Evolutionary conservation across 2,329 filamentous ascomycete genomes (phyloP), one percentile per base, ranked within the genome.

Genomic region (Pyricularia sp.): DNA sequence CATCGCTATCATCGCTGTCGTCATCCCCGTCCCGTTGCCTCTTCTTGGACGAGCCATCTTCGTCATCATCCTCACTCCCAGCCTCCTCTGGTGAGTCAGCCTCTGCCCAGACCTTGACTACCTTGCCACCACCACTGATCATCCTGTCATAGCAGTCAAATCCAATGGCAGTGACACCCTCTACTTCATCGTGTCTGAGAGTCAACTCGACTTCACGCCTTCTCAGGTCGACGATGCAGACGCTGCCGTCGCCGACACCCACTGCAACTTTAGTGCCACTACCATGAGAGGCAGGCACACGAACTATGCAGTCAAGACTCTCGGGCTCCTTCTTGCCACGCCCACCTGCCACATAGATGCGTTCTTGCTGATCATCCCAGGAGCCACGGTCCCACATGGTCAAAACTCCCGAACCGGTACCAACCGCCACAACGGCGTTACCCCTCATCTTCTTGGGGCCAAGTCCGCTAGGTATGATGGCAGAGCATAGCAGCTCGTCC

Each of bases 291-390:
- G 90, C 87, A 0, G 93, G 93, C 23, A 95, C 82, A 68, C 90
- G 79, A 1, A 87, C 84, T 70, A 97, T 82, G n/a, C 88, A 86
- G 75, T 98, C 94, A 61, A 97, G 81, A 70, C 91, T 92, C 77
- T 96, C 93, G 64, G 87, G 92, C 50, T 67, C 66, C 10, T 88
- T 90, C 68, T 69, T 71, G 25, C 78, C 80, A 73, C 80, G 84
- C 23, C 83, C 85, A 11, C 83, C 80, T 72, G 93, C 89, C 10
- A 97, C 88, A 66, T 91, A 88, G 74, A 97, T 91, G 68, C 93
- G 87, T 79, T 97, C 93, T 73, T 96, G 92, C 77, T 97, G 93
- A 77, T 98, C 94, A 75, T 97, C 94, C 94, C 95, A 98, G 0
- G 92, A 88, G 0, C 94, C 94, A 73, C 90, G 91, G 78, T 99